Evolutionary conservation across 2,329 filamentous ascomycete species (phyloP).

Genomic region (Aureobasidium pullulans): DNA sequence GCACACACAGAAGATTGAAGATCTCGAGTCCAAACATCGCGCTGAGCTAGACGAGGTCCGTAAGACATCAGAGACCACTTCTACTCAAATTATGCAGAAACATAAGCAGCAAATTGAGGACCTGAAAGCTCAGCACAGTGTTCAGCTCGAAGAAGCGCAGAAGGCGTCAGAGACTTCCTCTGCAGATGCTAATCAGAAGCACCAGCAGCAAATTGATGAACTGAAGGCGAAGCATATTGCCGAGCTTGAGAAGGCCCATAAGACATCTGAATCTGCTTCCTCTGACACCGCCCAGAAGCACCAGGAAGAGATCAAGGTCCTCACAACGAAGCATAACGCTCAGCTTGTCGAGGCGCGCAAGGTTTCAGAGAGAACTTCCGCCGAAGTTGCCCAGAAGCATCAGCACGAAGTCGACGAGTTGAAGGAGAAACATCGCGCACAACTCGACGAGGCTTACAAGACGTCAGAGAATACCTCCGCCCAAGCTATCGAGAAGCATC

Average conservation of each 20-base stretch:
- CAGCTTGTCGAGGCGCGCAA: background rate
- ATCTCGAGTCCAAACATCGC: background rate
- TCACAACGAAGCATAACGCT: conserved; percentile 4
- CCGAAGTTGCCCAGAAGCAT: background rate
- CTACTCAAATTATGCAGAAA: background rate
- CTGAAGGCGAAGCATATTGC: background rate
- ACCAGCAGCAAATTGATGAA: background rate
- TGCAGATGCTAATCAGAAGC: background rate
- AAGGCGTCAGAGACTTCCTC: background rate
- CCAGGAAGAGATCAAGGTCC: background rate
- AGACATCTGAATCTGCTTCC: background rate
- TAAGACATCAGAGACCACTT: background rate
- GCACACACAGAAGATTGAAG: background rate
- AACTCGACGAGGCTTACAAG: background rate
- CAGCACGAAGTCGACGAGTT: background rate
- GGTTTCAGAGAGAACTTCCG: background rate
- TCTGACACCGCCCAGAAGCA: background rate
- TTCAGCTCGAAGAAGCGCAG: background rate
- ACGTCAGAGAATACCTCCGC: background rate
- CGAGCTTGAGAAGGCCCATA: background rate
- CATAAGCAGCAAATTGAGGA: background rate
- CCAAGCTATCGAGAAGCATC: background rate
- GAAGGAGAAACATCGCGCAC: background rate
- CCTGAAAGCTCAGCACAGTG: background rate
- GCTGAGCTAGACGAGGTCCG: background rate